These are phyloP conservation scores for Saccharomyces mikatae DNA, from an alignment of 805 yeast genomes.

Conservation along the genomic window DNA sequence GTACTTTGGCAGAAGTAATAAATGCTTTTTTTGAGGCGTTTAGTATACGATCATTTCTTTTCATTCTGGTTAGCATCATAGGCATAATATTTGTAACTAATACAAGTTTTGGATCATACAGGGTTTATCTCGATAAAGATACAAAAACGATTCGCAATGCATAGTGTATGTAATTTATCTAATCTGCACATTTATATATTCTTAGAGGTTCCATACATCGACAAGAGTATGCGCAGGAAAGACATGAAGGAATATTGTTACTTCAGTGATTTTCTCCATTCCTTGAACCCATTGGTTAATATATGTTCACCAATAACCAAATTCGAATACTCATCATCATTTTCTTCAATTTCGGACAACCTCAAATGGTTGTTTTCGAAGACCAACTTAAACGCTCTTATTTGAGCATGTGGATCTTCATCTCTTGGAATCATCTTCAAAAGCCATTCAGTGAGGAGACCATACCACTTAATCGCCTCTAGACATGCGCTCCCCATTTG, in stretches of 20 bases:
- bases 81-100: constrained; percentile 49
- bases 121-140: constrained; percentile 18
- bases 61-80: constrained; percentile 38
- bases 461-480: constrained; percentile 78
- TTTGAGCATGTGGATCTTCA: constrained; percentile 36
- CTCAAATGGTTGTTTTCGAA: constrained; percentile 45
- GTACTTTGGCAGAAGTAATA: constrained; percentile 72
- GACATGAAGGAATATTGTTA: background rate
- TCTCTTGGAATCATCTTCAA: constrained; percentile 45
- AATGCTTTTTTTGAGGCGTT: constrained; percentile 69
- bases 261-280: constrained; percentile 40
- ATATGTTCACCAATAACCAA: constrained; percentile 34
- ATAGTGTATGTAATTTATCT: background rate
- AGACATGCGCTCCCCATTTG: constrained; percentile 54
- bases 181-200: background rate
- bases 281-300: constrained; percentile 42
- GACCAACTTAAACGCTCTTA: constrained; percentile 47
- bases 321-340: constrained; percentile 31
- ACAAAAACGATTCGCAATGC: background rate
- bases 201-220: background rate
- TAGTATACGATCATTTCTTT: constrained; percentile 56
- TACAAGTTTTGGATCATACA: constrained; percentile 39
- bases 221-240: background rate
- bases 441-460: constrained; percentile 77
- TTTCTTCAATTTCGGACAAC: constrained; percentile 36